phyloP scores from a whole-genome alignment of 371 early-diverging fungal species.

The Chytridiales sp. region DNA sequence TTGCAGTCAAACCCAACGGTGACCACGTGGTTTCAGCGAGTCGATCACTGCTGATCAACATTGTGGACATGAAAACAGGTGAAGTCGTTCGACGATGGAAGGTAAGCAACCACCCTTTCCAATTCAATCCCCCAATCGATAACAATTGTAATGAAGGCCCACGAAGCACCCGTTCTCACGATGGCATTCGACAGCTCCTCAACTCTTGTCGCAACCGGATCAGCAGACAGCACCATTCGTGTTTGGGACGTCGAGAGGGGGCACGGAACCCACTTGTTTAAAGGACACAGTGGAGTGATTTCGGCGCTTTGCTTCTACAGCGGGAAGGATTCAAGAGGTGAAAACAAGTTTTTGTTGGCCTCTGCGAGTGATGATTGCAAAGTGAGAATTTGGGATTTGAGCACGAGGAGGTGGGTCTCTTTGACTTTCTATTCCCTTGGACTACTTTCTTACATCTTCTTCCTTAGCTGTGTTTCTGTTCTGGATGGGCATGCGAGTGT shows the following conservation, averaged over 20 bases:
- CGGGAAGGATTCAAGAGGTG: constrained; percentile 43
- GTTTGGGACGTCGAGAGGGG: constrained; percentile 94
- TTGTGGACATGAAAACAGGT: constrained; percentile 76
- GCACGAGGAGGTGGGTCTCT: constrained; percentile 54
- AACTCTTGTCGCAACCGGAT: constrained; percentile 91
- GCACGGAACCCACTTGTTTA: constrained; percentile 93
- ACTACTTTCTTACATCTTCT: neutral
- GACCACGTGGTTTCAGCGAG: constrained; percentile 75
- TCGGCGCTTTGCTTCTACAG: constrained; percentile 78
- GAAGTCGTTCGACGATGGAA: constrained; percentile 67
- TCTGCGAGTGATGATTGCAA: constrained; percentile 89
- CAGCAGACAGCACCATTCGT: constrained; percentile 92
- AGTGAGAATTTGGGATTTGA: constrained; percentile 88
- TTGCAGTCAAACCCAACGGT: constrained; percentile 81
- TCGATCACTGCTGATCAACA: constrained; percentile 72
- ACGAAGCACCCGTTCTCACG: constrained; percentile 88
- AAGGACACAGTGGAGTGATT: constrained; percentile 89
- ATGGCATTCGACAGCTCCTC: constrained; percentile 89
- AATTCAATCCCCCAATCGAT: neutral
- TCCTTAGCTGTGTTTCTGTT: constrained; percentile 63
- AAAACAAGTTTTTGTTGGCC: constrained; percentile 57
- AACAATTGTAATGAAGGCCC: constrained; percentile 53
- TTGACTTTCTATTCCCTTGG: constrained; percentile 8
- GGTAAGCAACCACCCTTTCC: constrained; percentile 28
- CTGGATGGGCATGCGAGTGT: constrained; percentile 87